A percentile compares a stretch with the other conserved stretches of the same genome.
Evolutionary conservation across 2,329 filamentous ascomycete species (phyloP).

Genomic region (Sarocladium oryzae): DNA sequence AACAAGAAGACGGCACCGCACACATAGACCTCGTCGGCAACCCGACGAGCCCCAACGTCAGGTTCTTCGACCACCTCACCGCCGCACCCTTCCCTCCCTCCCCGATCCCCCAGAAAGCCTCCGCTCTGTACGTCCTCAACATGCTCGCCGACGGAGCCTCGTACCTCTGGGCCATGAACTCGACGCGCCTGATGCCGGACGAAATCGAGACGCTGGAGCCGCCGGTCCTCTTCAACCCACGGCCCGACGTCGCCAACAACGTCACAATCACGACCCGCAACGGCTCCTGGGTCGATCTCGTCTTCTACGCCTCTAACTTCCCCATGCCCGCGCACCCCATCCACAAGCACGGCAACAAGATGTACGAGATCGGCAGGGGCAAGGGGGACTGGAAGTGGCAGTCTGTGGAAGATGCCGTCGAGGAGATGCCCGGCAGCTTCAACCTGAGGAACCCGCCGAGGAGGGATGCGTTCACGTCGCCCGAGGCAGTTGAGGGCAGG

Average conservation of each 20-base stretch:
- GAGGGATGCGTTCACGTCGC: slow-evolving; percentile 34
- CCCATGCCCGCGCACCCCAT: slow-evolving; percentile 50
- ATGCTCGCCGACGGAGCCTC: slow-evolving; percentile 35
- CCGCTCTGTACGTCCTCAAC: slow-evolving; percentile 38
- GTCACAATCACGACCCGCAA: slow-evolving; percentile 41
- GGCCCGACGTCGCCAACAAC: slow-evolving; percentile 30
- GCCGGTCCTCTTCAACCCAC: slow-evolving; percentile 42
- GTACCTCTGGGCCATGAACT: slow-evolving; percentile 49
- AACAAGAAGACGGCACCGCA: slow-evolving; percentile 18
- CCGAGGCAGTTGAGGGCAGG: slow-evolving; percentile 15
- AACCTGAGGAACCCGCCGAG: slow-evolving; percentile 50
- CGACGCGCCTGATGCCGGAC: slow-evolving; percentile 32
- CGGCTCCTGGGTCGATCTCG: slow-evolving; percentile 49
- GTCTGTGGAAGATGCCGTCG: slow-evolving; percentile 45
- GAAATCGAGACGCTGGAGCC: slow-evolving; percentile 24
- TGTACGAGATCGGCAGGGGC: slow-evolving; percentile 49
- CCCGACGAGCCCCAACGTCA: slow-evolving; percentile 31
- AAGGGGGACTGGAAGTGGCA: slow-evolving; percentile 43
- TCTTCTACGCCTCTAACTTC: slow-evolving; percentile 36
- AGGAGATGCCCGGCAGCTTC: slow-evolving; percentile 40
- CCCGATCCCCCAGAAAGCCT: slow-evolving; percentile 32
- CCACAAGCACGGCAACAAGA: slow-evolving; percentile 59
- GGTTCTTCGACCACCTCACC: slow-evolving; percentile 35
- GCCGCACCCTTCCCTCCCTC: slow-evolving; percentile 43
- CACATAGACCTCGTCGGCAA: slow-evolving; percentile 45